Evolutionary conservation across 2,329 filamentous ascomycete species (phyloP).

Genomic region (Calonectria crousiana): DNA sequence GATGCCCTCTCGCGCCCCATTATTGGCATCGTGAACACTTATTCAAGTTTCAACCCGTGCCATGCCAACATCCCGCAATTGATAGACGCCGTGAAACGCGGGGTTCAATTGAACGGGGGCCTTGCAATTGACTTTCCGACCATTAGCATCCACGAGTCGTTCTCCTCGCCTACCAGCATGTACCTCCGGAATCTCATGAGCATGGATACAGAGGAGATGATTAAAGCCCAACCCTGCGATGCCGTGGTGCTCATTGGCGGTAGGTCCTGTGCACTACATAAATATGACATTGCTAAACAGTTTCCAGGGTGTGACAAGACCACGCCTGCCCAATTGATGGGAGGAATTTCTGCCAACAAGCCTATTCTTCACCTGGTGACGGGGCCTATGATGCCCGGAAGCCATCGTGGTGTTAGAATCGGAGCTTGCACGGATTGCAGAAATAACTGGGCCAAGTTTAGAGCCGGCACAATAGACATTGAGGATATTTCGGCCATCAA

Average conservation of each 20-base stretch:
- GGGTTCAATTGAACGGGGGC: slow-evolving; percentile 75
- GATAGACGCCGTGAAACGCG: slow-evolving; percentile 77
- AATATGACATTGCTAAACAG: background rate
- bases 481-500: slow-evolving; percentile 79
- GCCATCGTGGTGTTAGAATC: slow-evolving; percentile 71
- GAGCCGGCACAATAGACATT: slow-evolving; percentile 75
- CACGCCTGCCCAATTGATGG: slow-evolving; percentile 80
- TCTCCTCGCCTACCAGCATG: slow-evolving; percentile 80
- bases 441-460: slow-evolving; percentile 78
- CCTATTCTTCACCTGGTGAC: slow-evolving; percentile 77
- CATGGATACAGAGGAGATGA: slow-evolving; percentile 86
- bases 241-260: slow-evolving; percentile 76
- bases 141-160: slow-evolving; percentile 78
- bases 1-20: slow-evolving; percentile 78
- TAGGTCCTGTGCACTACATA: slow-evolving; percentile 41
- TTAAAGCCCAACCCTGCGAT: slow-evolving; percentile 77
- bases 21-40: slow-evolving; percentile 81
- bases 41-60: slow-evolving; percentile 80
- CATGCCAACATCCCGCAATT: slow-evolving; percentile 80
- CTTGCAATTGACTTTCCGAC: slow-evolving; percentile 80
- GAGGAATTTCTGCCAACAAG: slow-evolving; percentile 80
- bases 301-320: slow-evolving; percentile 78
- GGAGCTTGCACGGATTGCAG: slow-evolving; percentile 82
- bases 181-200: slow-evolving; percentile 81
- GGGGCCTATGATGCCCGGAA: slow-evolving; percentile 82